These are phyloP conservation scores for Dimocarpus longan DNA, from an alignment of 345 rosid species.

Conservation along the genomic window DNA sequence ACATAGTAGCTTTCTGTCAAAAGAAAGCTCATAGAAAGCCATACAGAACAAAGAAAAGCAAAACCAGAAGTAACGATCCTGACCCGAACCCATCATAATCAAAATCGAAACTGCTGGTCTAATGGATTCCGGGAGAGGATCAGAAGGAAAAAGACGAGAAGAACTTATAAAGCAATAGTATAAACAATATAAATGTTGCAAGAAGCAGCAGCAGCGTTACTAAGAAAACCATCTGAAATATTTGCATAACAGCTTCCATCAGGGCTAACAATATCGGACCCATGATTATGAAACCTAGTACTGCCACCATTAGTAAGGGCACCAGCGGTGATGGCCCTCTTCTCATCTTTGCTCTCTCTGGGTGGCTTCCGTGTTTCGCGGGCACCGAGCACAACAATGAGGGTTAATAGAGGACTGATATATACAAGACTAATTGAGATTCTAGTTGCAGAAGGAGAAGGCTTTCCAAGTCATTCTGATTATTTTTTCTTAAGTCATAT, in stretches of 20 bases:
- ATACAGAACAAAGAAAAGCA: constrained; percentile 40
- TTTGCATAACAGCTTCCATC: constrained; percentile 17
- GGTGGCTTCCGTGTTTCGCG: background rate
- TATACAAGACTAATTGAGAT: background rate
- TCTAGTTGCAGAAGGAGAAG: constrained; percentile 20
- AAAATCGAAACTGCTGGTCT: constrained; percentile 10
- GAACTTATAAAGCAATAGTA: background rate
- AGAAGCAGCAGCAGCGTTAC: no score
- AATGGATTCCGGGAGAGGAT: background rate
- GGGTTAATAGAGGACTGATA: no score
- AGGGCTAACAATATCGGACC: constrained; percentile 28
- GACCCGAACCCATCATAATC: constrained; percentile 39
- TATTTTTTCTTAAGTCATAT: constrained; percentile 3
- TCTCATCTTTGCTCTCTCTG: constrained; percentile 21
- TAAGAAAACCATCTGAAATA: constrained; percentile 19
- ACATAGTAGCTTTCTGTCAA: background rate
- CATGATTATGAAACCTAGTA: constrained; percentile 32
- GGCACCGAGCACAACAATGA: no score
- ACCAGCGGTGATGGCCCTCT: constrained; percentile 55
- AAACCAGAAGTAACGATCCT: constrained; percentile 39
- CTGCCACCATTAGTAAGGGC: constrained; percentile 47
- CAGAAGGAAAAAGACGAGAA: constrained; percentile 11
- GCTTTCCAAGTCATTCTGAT: background rate
- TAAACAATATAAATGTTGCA: no score
- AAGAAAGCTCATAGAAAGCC: constrained; percentile 19